Conservation (phyloP, 1,284 basidiomycete genomes). For the Cutaneotrichosporon cavernicola region DNA sequence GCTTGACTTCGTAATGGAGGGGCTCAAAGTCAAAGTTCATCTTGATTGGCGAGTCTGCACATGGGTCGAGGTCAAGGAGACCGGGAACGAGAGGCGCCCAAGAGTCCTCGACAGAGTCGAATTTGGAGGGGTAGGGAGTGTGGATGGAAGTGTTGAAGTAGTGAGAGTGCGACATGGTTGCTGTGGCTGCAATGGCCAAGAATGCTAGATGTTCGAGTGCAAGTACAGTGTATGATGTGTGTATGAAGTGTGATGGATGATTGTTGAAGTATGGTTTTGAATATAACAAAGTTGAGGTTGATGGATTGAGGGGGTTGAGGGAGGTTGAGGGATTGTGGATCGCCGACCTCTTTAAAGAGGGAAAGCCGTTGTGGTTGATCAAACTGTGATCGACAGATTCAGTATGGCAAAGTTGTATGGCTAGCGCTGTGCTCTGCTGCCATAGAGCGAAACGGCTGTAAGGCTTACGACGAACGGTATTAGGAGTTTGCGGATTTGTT, state of each 20-base stretch:
- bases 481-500: no score
- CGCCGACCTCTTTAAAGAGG: no score
- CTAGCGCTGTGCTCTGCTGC: no score
- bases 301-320: no score
- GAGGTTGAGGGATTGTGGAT: no score
- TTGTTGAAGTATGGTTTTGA: background rate
- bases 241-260: background rate
- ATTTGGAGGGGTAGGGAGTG: slow-evolving; percentile 5
- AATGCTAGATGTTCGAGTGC: background rate
- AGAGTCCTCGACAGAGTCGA: background rate
- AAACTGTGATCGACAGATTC: no score
- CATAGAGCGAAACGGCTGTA: no score
- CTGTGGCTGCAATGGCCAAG: background rate
- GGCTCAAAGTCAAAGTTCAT: slow-evolving; percentile 12
- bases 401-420: no score
- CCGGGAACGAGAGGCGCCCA: slow-evolving; percentile 20
- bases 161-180: slow-evolving; percentile 4
- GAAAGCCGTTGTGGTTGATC: no score
- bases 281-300: no score
- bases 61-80: slow-evolving; percentile 19
- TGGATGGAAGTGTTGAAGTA: slow-evolving; percentile 3
- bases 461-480: no score
- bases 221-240: background rate
- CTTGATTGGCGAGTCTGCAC: slow-evolving; percentile 5
- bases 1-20: slow-evolving; percentile 6